Evolutionary conservation across 768 basidiomycete species (phyloP), one percentile per base, ranked within the genome.

Genomic region (Termitomyces sp.): DNA sequence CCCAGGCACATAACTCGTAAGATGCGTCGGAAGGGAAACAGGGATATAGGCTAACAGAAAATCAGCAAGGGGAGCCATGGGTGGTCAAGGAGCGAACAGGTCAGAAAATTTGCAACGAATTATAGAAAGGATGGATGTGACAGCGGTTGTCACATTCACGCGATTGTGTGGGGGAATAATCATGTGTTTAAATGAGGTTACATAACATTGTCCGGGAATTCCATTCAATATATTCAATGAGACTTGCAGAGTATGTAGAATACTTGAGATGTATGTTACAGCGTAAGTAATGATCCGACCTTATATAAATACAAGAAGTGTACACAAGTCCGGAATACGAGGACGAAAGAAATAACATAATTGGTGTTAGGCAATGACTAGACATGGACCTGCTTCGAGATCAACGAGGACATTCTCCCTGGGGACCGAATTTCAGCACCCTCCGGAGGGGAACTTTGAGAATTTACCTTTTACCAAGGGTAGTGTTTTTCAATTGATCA

Each of bases 11-110:
- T 89, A 95, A 54, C 78, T 75, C 34, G 73, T 79, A 46, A 81
- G 75, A 68, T 86, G 77, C 35, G 63, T 69, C 21, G 89, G 87
- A 56, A 89, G 74, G 56, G 80, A 75, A 62, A 79, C 73, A 35
- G 87, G 85, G 61, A 83, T 70, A 66, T 78, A 61, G 42, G 81
- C 72, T 68, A 87, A 75, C 63, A 92, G 77, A 64, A 88, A 74
- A 70, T 90, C 87, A 63, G 90, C 87, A 72, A 92, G 82, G 59
- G 82, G 79, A 68, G 82, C 77, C 89, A 90, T 90, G 76, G 71
- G 58, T 41, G 56, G 44, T 51, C 52, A 59, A 56, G 32, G 62
- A 61, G 48, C 50, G 62, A 58, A 61, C 59, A 53, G 44, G 54
- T 61, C 58, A 48, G 44, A 64, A 63, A 56, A 47, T 65, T 65